A percentile compares a stretch with the other conserved stretches of the same genome.
Conservation (phyloP, 192 early-diverging fungal genomes). For the Mortierella claussenii region DNA sequence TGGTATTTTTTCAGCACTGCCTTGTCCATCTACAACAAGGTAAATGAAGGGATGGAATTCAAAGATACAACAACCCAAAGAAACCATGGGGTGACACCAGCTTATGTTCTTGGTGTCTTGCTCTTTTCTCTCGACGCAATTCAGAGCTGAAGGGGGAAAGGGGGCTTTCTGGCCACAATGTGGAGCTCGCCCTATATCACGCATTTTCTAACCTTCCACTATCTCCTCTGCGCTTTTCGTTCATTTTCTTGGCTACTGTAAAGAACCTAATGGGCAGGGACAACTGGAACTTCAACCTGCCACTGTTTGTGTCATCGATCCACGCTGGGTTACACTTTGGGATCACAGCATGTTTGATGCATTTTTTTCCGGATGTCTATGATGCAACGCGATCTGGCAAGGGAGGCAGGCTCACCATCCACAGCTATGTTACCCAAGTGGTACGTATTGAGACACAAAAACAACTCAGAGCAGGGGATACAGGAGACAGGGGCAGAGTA, state of each 20-base stretch:
- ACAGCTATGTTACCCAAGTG: constrained; percentile 56
- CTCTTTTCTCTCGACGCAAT: not conserved
- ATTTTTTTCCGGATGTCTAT: constrained; percentile 45
- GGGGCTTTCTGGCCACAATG: no score
- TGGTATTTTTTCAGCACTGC: constrained; percentile 86
- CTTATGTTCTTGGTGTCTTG: not conserved
- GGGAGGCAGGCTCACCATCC: constrained; percentile 38
- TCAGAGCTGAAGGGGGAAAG: no score
- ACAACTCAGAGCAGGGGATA: no score
- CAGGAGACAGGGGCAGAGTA: no score
- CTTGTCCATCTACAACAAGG: constrained; percentile 86
- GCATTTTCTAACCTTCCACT: no score
- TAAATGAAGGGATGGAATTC: constrained; percentile 3
- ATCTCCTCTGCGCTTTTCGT: no score
- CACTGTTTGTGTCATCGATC: constrained; percentile 80
- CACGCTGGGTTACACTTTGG: constrained; percentile 79
- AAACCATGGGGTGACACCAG: not conserved
- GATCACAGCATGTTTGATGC: constrained; percentile 67
- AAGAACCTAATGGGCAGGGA: constrained; percentile 77
- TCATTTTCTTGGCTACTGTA: no score
- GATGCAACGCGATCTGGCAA: constrained; percentile 50
- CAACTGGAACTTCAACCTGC: constrained; percentile 78
- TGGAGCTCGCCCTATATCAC: no score
- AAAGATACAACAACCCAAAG: not conserved
- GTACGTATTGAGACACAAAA: constrained; percentile 12